phyloP scores from a whole-genome alignment of 2,329 filamentous ascomycete genomes.

The Colletotrichum sp. region DNA sequence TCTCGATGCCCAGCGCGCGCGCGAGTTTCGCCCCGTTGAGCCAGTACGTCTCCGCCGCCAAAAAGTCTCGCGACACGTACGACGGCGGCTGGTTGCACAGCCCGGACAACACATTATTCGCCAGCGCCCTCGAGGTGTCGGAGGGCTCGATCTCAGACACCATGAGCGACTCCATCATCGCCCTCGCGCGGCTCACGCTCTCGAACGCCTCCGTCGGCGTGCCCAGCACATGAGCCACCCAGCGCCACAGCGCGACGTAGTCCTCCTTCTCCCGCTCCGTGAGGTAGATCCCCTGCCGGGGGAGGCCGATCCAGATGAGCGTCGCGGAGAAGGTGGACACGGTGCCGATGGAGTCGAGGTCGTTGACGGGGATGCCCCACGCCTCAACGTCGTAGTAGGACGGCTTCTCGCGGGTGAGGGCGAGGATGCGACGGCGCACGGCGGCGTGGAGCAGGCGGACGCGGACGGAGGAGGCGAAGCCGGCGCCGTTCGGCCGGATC shows the following conservation, averaged over 20 bases:
- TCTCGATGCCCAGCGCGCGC: slow-evolving; percentile 62
- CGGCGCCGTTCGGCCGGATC: slow-evolving; percentile 71
- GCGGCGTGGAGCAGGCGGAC: slow-evolving; percentile 70
- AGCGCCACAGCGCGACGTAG: slow-evolving; percentile 78
- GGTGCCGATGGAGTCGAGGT: slow-evolving; percentile 76
- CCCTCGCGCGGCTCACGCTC: slow-evolving; percentile 58
- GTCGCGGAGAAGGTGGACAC: slow-evolving; percentile 73
- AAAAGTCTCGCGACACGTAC: slow-evolving; percentile 68
- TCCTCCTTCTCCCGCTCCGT: slow-evolving; percentile 66
- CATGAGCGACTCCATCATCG: slow-evolving; percentile 71
- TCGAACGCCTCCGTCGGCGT: slow-evolving; percentile 67
- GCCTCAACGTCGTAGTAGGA: slow-evolving; percentile 64
- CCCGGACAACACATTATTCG: slow-evolving; percentile 76
- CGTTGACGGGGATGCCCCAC: slow-evolving; percentile 72
- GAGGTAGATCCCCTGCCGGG: slow-evolving; percentile 74
- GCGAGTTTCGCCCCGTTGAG: slow-evolving; percentile 71
- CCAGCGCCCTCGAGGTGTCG: slow-evolving; percentile 65
- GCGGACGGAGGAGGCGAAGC: slow-evolving; percentile 64
- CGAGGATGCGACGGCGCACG: slow-evolving; percentile 67
- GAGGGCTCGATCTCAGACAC: slow-evolving; percentile 71
- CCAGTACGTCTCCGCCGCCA: slow-evolving; percentile 71
- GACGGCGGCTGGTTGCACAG: slow-evolving; percentile 70
- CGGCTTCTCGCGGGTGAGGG: slow-evolving; percentile 54
- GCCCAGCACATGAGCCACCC: slow-evolving; percentile 74
- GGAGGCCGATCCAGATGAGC: slow-evolving; percentile 71